These are phyloP conservation scores for Saccharomyces hybrid DNA, from an alignment of 1,139 yeast genomes.

Conservation along the genomic window DNA sequence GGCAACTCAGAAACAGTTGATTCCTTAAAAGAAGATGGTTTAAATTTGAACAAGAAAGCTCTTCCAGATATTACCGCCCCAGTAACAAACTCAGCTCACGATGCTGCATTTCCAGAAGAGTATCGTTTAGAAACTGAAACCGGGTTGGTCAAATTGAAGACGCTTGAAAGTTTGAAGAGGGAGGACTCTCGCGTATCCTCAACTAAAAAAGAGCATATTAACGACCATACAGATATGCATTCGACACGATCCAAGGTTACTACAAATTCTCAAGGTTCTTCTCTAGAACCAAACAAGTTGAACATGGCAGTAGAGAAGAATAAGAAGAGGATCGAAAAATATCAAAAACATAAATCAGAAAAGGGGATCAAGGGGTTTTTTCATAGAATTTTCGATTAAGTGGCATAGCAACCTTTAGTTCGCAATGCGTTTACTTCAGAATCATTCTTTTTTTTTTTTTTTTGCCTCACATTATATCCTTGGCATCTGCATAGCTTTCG, in stretches of 20 bases:
- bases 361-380: conserved; percentile 24
- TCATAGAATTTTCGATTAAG: conserved; percentile 18
- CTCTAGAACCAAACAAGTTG: conserved; percentile 13
- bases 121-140: conserved; percentile 69
- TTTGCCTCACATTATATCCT: background rate
- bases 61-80: conserved; percentile 26
- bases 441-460: background rate
- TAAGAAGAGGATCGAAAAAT: conserved; percentile 24
- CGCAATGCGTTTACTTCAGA: background rate
- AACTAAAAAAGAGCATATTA: background rate
- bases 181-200: conserved; percentile 3
- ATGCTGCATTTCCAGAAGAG: conserved; percentile 62
- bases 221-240: background rate
- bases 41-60: conserved; percentile 14
- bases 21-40: conserved; percentile 18
- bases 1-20: conserved; percentile 24
- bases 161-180: conserved; percentile 14
- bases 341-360: conserved; percentile 16
- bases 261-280: conserved; percentile 2
- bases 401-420: background rate
- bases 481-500: background rate
- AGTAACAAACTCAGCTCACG: conserved; percentile 7
- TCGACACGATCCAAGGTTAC: conserved; percentile 2
- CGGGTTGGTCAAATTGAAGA: conserved; percentile 47
- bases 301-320: conserved; percentile 29